Evolutionary conservation across 2,329 filamentous ascomycete species (phyloP).

Genomic region (Tolypocladium ophioglossoides): DNA sequence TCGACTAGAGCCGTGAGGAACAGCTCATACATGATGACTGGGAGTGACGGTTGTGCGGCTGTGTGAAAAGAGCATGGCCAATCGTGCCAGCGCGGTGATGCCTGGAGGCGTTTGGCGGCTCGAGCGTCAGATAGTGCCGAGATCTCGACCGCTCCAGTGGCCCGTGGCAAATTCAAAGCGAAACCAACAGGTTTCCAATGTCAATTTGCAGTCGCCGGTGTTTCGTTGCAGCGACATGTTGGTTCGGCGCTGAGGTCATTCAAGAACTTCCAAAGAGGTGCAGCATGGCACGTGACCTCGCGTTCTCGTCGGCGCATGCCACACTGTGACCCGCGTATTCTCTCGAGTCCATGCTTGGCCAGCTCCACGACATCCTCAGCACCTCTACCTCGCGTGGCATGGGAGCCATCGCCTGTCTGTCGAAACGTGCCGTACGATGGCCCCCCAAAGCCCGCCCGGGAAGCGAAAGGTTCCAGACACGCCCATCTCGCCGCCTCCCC

Average conservation of each 20-base stretch:
- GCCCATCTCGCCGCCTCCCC: conserved; percentile 40
- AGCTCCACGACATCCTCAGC: background rate
- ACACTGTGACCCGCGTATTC: conserved; percentile 2
- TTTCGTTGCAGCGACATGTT: background rate
- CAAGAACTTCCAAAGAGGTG: background rate
- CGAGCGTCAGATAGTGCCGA: background rate
- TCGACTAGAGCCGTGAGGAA: conserved; percentile 45
- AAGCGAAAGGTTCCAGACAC: conserved; percentile 28
- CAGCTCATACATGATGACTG: conserved; percentile 42
- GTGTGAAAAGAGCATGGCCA: background rate
- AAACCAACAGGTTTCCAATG: background rate
- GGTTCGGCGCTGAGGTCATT: background rate
- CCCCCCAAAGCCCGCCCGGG: conserved; percentile 8
- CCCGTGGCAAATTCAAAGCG: background rate
- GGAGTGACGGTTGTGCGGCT: background rate
- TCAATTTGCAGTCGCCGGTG: background rate
- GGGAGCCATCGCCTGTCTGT: background rate
- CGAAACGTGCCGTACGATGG: conserved; percentile 10
- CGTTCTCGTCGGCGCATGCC: conserved; percentile 9
- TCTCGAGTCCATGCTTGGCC: background rate
- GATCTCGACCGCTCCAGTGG: background rate
- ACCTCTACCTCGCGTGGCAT: background rate
- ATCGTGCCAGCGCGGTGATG: background rate
- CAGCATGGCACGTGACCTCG: conserved; percentile 19
- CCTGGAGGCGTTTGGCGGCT: background rate